Evolutionary conservation across 495 filamentous ascomycete species (phyloP).

Genomic region (Penicillium paxilli): DNA sequence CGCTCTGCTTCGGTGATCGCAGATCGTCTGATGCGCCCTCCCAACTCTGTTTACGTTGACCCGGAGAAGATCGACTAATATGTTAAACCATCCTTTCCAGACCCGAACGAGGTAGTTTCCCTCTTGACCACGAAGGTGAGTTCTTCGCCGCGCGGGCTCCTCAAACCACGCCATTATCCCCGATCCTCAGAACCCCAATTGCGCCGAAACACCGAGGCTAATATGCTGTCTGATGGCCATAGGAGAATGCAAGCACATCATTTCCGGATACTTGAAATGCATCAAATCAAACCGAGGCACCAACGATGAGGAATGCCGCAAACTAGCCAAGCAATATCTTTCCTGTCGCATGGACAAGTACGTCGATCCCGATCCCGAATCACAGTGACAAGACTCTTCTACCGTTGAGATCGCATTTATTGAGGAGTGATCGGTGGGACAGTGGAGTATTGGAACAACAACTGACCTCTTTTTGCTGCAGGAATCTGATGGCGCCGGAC

Average conservation of each 20-base stretch:
- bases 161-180: not conserved
- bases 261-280: slow-evolving; percentile 79
- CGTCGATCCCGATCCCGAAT: slow-evolving; percentile 25
- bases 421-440: too few species aligned
- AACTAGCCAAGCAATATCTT: slow-evolving; percentile 84
- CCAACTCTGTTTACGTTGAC: too few species aligned
- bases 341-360: slow-evolving; percentile 93
- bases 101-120: slow-evolving; percentile 93
- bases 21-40: too few species aligned
- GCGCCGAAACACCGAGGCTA: not conserved
- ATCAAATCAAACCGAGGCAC: slow-evolving; percentile 77
- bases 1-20: not conserved
- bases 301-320: slow-evolving; percentile 82
- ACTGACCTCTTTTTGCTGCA: slow-evolving; percentile 27
- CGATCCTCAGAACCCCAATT: not conserved
- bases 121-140: slow-evolving; percentile 89
- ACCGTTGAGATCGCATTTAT: too few species aligned
- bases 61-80: too few species aligned
- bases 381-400: not conserved
- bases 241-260: slow-evolving; percentile 93
- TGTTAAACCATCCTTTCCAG: slow-evolving; percentile 48
- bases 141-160: not conserved
- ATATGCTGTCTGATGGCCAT: slow-evolving; percentile 31
- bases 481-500: slow-evolving; percentile 94
- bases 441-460: not conserved